A percentile compares a stretch with the other conserved stretches of the same genome.
phyloP scores from a whole-genome alignment of 768 basidiomycete species.

The Goffeauzyma gilvescens region DNA sequence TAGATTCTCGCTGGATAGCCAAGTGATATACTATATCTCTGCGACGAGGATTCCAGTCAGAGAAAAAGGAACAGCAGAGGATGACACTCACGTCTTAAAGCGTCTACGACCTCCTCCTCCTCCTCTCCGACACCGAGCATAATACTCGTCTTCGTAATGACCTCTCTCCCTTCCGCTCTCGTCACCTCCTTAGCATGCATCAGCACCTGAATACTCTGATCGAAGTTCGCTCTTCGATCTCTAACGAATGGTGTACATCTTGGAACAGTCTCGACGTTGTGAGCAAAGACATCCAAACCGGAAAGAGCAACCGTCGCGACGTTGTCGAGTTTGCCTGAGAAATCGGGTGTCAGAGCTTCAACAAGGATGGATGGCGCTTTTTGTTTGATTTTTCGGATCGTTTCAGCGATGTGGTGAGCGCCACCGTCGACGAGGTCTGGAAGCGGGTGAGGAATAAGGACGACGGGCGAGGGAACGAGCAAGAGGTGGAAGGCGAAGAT shows the following conservation, averaged over 20 bases:
- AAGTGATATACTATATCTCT: not conserved
- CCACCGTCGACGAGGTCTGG: conserved; percentile 83
- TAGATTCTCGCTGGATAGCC: not conserved
- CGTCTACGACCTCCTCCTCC: conserved; percentile 58
- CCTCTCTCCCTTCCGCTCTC: conserved; percentile 35
- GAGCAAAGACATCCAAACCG: conserved; percentile 91
- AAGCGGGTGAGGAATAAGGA: not conserved
- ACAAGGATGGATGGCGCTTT: conserved; percentile 96
- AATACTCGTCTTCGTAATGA: conserved; percentile 88
- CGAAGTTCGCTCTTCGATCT: conserved; percentile 79
- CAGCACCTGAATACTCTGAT: conserved; percentile 38
- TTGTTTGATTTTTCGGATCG: conserved; percentile 83
- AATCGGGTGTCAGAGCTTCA: conserved; percentile 90
- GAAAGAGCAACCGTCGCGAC: conserved; percentile 72
- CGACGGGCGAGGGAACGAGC: too few species aligned
- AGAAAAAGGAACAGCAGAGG: too few species aligned
- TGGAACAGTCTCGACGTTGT: conserved; percentile 94
- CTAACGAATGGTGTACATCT: conserved; percentile 83
- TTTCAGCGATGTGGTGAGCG: conserved; percentile 82
- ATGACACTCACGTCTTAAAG: conserved; percentile 50
- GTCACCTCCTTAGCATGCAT: conserved; percentile 29
- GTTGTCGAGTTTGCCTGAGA: conserved; percentile 55
- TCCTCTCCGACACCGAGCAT: conserved; percentile 96
- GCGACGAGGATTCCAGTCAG: too few species aligned
- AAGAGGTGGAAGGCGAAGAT: not conserved